A percentile compares a stretch with the other conserved stretches of the same genome.
Conservation (phyloP, 768 basidiomycete species). For the Heimioporus sp. region DNA sequence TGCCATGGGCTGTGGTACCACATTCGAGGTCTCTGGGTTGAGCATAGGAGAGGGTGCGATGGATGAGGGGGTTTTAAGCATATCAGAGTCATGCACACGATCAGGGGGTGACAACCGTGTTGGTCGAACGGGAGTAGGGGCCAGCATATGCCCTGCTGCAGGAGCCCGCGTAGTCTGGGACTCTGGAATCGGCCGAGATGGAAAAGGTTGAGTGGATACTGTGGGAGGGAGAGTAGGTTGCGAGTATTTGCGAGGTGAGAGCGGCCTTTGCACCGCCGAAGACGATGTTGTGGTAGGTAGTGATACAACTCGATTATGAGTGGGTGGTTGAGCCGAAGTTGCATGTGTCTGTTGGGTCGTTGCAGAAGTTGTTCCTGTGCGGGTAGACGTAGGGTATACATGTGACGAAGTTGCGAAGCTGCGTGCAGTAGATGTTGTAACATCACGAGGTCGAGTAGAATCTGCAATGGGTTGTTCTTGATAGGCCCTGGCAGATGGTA, state of each 20-base stretch:
- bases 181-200: slow-evolving; percentile 21
- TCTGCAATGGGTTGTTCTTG: slow-evolving; percentile 24
- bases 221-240: slow-evolving; percentile 26
- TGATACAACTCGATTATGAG: slow-evolving; percentile 38
- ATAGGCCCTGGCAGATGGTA: slow-evolving; percentile 13
- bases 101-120: slow-evolving; percentile 23
- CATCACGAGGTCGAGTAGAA: slow-evolving; percentile 22
- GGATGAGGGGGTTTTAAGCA: slow-evolving; percentile 65
- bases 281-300: slow-evolving; percentile 27
- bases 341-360: slow-evolving; percentile 21
- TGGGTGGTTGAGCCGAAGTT: slow-evolving; percentile 18
- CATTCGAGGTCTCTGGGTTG: slow-evolving; percentile 29
- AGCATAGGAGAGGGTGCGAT: slow-evolving; percentile 50
- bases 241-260: slow-evolving; percentile 28
- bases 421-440: slow-evolving; percentile 14
- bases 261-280: slow-evolving; percentile 18
- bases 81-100: slow-evolving; percentile 45
- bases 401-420: slow-evolving; percentile 19
- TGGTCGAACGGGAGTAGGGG: slow-evolving; percentile 30
- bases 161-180: slow-evolving; percentile 25
- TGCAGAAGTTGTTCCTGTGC: slow-evolving; percentile 17
- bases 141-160: slow-evolving; percentile 28
- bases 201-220: slow-evolving; percentile 30
- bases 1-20: slow-evolving; percentile 5
- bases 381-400: slow-evolving; percentile 22